Conservation (phyloP, 345 rosid genomes). For the Eucalyptus erythrocorys region DNA sequence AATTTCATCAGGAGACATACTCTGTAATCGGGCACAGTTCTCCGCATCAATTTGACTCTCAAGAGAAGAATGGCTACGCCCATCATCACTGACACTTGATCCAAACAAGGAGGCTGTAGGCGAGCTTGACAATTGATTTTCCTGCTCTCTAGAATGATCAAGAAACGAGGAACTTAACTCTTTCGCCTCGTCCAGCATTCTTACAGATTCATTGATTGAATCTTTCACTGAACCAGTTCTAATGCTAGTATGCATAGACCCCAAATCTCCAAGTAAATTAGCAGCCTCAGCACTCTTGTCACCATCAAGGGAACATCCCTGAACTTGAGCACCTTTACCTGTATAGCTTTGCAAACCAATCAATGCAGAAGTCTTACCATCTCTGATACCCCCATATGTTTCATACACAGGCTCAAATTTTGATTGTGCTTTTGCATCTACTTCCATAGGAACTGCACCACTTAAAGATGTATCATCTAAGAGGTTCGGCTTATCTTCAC, state of each 20-base stretch:
- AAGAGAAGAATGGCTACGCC: slow-evolving; percentile 25
- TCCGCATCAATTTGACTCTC: slow-evolving; percentile 78
- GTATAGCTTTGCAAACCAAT: not conserved
- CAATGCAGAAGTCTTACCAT: not conserved
- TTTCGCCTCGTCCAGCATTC: not conserved
- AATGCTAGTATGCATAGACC: not conserved
- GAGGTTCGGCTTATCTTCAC: not conserved
- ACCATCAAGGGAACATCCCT: not conserved
- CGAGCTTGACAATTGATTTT: not conserved
- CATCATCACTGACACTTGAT: slow-evolving; percentile 10
- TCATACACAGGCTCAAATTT: not conserved
- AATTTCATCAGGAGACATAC: slow-evolving; percentile 72
- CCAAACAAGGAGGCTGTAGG: slow-evolving; percentile 7
- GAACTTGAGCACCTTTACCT: slow-evolving; percentile 9
- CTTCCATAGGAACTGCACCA: slow-evolving; percentile 6
- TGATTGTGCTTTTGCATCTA: slow-evolving; percentile 7
- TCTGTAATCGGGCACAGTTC: slow-evolving; percentile 43
- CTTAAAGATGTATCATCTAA: not conserved
- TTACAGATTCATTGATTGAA: not conserved
- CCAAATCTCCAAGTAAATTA: not conserved
- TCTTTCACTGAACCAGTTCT: not conserved
- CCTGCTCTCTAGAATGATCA: not conserved
- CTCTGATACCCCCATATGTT: not conserved
- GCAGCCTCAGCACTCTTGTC: not conserved
- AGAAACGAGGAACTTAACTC: not conserved